Conservation (phyloP, 352 stramenopile species). For the Phytophthora tubulina region DNA sequence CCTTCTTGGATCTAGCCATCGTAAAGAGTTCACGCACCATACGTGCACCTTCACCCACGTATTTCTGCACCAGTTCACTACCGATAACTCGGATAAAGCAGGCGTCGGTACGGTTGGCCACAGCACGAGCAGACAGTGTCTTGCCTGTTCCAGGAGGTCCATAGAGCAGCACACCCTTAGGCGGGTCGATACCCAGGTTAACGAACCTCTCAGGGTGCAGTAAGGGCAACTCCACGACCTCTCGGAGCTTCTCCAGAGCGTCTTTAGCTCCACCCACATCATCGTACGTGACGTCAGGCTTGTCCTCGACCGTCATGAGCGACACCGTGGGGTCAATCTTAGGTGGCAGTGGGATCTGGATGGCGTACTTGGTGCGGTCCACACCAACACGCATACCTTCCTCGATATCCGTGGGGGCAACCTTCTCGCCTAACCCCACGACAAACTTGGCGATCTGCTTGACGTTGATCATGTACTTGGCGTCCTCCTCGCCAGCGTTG, state of each 20-base stretch:
- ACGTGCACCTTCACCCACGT: constrained; percentile 98
- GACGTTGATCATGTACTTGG: constrained; percentile 99
- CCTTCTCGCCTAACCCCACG: constrained; percentile 97
- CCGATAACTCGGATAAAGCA: constrained; percentile 99
- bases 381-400: constrained; percentile 99
- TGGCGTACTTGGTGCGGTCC: constrained; percentile 97
- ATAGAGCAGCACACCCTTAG: constrained; percentile 99
- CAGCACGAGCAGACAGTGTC: constrained; percentile 96
- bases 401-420: constrained; percentile 99
- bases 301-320: constrained; percentile 98
- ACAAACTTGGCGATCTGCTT: constrained; percentile 99
- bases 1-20: constrained; percentile 99
- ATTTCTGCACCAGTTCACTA: constrained; percentile 99
- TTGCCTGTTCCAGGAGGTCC: constrained; percentile 98
- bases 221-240: constrained; percentile 99
- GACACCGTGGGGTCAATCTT: constrained; percentile 99
- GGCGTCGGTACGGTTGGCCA: constrained; percentile 99
- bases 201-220: constrained; percentile 99
- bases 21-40: constrained; percentile 99
- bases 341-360: constrained; percentile 98
- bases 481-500: constrained; percentile 93
- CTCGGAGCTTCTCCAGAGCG: constrained; percentile 98
- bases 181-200: constrained; percentile 98
- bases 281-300: constrained; percentile 99
- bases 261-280: constrained; percentile 99